Conservation (phyloP, 768 basidiomycete genomes). For the Mycena floridula region DNA sequence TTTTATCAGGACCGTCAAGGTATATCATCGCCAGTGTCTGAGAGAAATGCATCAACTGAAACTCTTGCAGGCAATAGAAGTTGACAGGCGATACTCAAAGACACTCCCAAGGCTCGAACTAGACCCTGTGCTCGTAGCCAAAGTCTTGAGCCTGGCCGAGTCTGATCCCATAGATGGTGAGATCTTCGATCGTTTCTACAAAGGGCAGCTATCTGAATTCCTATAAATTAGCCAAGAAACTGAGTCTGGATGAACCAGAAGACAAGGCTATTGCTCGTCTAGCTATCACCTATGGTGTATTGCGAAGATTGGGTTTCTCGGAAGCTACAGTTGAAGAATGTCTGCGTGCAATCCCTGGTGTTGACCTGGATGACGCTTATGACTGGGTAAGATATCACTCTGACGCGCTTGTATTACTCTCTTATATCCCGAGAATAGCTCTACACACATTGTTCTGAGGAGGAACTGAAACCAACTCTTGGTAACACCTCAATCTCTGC, state of each 20-base stretch:
- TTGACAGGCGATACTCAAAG: conserved; percentile 69
- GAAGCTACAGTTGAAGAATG: conserved; percentile 69
- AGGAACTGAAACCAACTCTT: conserved; percentile 41
- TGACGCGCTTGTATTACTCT: neutral
- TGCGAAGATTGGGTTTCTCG: conserved; percentile 72
- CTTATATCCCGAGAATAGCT: conserved; percentile 38
- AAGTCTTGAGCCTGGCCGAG: conserved; percentile 50
- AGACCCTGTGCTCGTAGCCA: conserved; percentile 43
- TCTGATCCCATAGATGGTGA: no score
- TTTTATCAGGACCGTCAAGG: conserved; percentile 60
- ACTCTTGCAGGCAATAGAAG: conserved; percentile 60
- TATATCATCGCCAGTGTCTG: conserved; percentile 17
- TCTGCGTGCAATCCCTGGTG: conserved; percentile 51
- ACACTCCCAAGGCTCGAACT: conserved; percentile 58
- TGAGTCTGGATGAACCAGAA: conserved; percentile 47
- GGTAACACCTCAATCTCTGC: neutral
- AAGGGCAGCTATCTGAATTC: conserved; percentile 9
- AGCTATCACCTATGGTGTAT: conserved; percentile 74
- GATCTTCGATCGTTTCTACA: neutral
- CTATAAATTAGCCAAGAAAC: conserved; percentile 23
- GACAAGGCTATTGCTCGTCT: conserved; percentile 70
- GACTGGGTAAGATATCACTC: conserved; percentile 66
- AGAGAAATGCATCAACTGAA: neutral
- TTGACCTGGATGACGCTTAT: conserved; percentile 83
- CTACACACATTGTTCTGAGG: conserved; percentile 54